A percentile compares a stretch with the other conserved stretches of the same genome.
Evolutionary conservation across 306 rosid species (phyloP).

Genomic region (Quercus agrifolia): DNA sequence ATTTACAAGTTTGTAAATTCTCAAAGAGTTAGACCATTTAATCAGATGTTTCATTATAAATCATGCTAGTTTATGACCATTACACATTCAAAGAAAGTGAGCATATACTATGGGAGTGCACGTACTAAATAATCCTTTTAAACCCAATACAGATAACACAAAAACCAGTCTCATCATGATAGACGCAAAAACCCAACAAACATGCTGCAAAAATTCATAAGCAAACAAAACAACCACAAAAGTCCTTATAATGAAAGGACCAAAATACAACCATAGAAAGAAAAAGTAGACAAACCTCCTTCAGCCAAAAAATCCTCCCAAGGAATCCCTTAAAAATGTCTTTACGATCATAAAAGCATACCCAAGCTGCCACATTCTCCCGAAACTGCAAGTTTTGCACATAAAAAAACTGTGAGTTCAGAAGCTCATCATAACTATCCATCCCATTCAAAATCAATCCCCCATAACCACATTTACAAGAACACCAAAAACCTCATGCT

Average conservation of each 20-base stretch:
- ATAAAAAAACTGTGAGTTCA: background rate
- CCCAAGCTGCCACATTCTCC: slow-evolving; percentile 98
- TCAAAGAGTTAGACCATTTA: background rate
- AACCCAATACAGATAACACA: background rate
- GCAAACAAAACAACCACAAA: background rate
- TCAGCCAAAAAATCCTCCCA: slow-evolving; percentile 79
- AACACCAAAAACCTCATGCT: too few relatives aligned
- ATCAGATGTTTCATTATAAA: background rate
- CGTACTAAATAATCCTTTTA: background rate
- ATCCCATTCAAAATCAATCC: too few relatives aligned
- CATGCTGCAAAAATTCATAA: background rate
- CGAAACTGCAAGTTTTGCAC: slow-evolving; percentile 57
- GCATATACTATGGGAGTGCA: background rate
- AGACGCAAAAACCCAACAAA: background rate
- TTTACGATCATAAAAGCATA: slow-evolving; percentile 78
- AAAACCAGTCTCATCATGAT: background rate
- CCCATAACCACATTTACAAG: too few relatives aligned
- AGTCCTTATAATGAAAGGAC: background rate
- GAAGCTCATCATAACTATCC: background rate
- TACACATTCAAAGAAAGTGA: background rate
- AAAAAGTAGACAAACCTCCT: slow-evolving; percentile 55
- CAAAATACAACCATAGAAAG: background rate
- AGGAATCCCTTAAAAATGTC: slow-evolving; percentile 73
- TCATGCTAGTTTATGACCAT: background rate
- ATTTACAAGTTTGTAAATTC: background rate